Conservation (phyloP, 2,329 filamentous ascomycete genomes). For the Lasiodiplodia citricola region DNA sequence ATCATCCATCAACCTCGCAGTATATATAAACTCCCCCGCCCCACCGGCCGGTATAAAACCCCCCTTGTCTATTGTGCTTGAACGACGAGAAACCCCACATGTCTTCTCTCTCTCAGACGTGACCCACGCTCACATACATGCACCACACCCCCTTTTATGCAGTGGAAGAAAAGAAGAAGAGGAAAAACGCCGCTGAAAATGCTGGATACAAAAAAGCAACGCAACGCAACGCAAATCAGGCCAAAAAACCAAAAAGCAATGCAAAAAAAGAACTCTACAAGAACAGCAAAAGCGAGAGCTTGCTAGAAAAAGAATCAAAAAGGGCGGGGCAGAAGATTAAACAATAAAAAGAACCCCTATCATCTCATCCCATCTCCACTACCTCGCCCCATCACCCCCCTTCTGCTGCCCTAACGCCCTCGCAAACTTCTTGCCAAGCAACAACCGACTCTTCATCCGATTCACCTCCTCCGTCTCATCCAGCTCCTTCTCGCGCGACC, state of each 20-base stretch:
- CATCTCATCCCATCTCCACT: background rate
- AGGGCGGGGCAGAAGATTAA: background rate
- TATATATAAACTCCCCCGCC: background rate
- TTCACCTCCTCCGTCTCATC: conserved; percentile 31
- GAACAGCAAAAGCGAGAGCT: background rate
- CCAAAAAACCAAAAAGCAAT: background rate
- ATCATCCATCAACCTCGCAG: background rate
- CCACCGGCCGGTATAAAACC: background rate
- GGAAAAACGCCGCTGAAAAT: conserved; percentile 16
- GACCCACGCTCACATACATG: background rate
- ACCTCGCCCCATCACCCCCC: background rate
- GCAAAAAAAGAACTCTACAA: background rate
- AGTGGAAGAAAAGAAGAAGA: background rate
- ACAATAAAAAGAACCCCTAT: background rate
- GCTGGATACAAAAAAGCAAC: background rate
- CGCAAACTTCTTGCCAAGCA: conserved; percentile 32
- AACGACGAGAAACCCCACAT: background rate
- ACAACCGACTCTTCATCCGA: conserved; percentile 30
- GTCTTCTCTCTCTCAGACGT: background rate
- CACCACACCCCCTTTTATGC: conserved; percentile 10
- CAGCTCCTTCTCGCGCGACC: conserved; percentile 21
- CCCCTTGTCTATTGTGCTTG: background rate
- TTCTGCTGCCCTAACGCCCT: conserved; percentile 15
- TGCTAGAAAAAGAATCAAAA: background rate
- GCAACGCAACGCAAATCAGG: background rate